phyloP scores from a whole-genome alignment of 345 rosid species.

The Acer negundo region DNA sequence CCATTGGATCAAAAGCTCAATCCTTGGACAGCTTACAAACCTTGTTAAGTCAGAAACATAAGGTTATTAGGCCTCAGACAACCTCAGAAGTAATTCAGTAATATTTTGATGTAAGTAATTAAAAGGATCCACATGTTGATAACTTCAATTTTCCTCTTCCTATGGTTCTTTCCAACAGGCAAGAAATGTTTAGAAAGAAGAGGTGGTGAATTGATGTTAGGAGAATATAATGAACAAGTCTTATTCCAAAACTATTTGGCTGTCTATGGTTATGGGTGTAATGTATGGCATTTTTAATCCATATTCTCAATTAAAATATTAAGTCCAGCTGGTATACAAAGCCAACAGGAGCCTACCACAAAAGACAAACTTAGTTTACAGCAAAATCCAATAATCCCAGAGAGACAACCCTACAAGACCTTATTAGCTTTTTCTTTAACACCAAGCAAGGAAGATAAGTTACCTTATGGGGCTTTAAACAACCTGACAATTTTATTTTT shows the following conservation, averaged over 20 bases:
- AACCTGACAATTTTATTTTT: no score
- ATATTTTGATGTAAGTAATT: background rate
- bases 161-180: background rate
- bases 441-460: background rate
- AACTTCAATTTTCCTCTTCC: constrained; percentile 1
- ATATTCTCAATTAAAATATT: background rate
- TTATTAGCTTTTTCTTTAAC: background rate
- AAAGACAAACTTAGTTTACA: background rate
- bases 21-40: constrained; percentile 30
- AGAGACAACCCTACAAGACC: constrained; percentile 1
- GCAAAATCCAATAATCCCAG: background rate
- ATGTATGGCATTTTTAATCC: background rate
- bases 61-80: constrained; percentile 7
- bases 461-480: background rate
- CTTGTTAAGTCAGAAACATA: constrained; percentile 24
- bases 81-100: constrained; percentile 8
- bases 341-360: background rate
- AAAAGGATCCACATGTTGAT: background rate
- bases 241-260: background rate
- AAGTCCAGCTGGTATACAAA: background rate
- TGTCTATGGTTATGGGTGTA: no score
- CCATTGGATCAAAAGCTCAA: constrained; percentile 45
- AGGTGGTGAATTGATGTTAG: background rate
- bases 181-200: background rate
- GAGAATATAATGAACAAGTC: background rate